phyloP scores from a whole-genome alignment of 352 stramenopile genomes.

The Pythium dissotocum region DNA sequence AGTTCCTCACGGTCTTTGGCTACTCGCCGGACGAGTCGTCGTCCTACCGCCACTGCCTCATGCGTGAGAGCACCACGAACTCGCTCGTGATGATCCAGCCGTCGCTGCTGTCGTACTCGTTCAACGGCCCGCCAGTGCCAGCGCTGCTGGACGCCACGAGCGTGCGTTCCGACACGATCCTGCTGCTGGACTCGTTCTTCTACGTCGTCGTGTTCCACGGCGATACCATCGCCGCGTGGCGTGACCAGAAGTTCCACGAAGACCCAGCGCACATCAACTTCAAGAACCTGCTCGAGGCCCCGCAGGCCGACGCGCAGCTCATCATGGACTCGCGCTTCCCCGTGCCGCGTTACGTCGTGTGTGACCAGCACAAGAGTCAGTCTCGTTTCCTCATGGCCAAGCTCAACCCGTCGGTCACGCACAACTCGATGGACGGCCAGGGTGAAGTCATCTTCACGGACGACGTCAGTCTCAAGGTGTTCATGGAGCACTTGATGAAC shows the following conservation, averaged over 20 bases:
- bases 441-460: constrained; percentile 99
- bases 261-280: constrained; percentile 97
- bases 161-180: constrained; percentile 97
- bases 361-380: constrained; percentile 99
- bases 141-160: constrained; percentile 89
- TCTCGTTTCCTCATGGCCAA: constrained; percentile 99
- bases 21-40: constrained; percentile 98
- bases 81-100: constrained; percentile 99
- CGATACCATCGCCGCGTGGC: constrained; percentile 98
- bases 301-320: constrained; percentile 96
- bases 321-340: constrained; percentile 99
- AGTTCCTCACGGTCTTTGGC: constrained; percentile 99
- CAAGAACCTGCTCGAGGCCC: constrained; percentile 96
- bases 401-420: constrained; percentile 97
- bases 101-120: constrained; percentile 98
- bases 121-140: constrained; percentile 89
- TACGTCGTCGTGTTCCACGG: constrained; percentile 99
- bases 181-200: constrained; percentile 99
- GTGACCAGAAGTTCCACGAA: constrained; percentile 96
- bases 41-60: constrained; percentile 96
- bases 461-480: constrained; percentile 99
- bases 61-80: constrained; percentile 97
- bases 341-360: constrained; percentile 98
- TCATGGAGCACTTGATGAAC: constrained; percentile 99
- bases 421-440: constrained; percentile 95